Evolutionary conservation across 108 stramenopile species (phyloP), one percentile per base, ranked within the genome.

Genomic region (Conticribra weissflogii): DNA sequence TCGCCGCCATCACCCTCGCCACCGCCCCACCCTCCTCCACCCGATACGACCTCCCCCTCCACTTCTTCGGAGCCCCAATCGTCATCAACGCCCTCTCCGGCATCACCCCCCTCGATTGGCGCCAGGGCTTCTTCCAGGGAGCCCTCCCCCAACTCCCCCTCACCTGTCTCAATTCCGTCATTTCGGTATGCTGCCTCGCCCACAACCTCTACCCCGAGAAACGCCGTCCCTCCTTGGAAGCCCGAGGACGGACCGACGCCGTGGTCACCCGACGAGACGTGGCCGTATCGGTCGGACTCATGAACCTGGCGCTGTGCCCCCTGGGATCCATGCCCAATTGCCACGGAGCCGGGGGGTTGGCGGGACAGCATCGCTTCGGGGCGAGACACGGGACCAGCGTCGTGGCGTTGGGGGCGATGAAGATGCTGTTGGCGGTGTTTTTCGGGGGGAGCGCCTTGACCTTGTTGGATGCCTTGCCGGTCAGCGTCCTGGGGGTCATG

Each of bases 291-390:
- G 86, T 95, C 2, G 91, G 94, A 44, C 60, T 90, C 0, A 86
- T 95, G 88, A 95, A 95, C 64, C 54, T 84, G 2, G 14, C 87
- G 8, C 44, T 85, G 9, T 85, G 86, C 66, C 89, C 88, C 31
- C 82, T 95, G 48, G 94, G 94, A 17, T 59, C 59, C 12, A 89
- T 92, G 91, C 94, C 94, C 5, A 85, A 80, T 62, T 95, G 94
- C 65, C 94, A 95, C 67, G 94, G 94, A 21, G 94, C 94, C 17
- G 94, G 94, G 23, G 94, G 94, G 25, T 72, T 95, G 36, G 94
- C 94, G 0, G 94, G 85, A 22, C 94, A 95, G 66, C 84, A 91
- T 78, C 71, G 86, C 18, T 82, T 95, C 34, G 94, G 94, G 2
- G 94, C 94, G 0, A 76, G 88, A 33, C 82, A 81, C 54, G 94